Conservation (phyloP, 495 filamentous ascomycete genomes). For the Penicillium argentinense region DNA sequence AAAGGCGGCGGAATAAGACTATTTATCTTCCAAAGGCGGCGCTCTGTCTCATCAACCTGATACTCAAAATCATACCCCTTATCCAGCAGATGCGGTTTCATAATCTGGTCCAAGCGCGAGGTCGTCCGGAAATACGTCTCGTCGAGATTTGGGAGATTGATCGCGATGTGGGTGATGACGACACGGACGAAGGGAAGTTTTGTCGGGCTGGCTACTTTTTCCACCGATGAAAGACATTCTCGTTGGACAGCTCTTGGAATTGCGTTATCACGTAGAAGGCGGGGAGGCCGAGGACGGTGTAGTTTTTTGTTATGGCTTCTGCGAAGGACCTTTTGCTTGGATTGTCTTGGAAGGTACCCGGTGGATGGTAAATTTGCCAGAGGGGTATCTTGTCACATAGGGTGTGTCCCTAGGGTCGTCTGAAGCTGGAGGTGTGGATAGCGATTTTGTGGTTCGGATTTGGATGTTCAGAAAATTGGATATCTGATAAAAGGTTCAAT, state of each 20-base stretch:
- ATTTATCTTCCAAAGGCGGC: conserved; percentile 31
- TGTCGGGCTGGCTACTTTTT: not conserved
- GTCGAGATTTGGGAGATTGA: conserved; percentile 15
- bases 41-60: conserved; percentile 25
- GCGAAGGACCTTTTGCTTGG: conserved; percentile 18
- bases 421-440: no score
- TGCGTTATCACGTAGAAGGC: conserved; percentile 30
- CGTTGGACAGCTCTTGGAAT: conserved; percentile 13
- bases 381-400: no score
- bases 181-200: conserved; percentile 20
- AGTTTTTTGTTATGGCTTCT: conserved; percentile 27
- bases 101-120: conserved; percentile 11
- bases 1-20: conserved; percentile 23
- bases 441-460: no score
- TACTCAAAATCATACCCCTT: conserved; percentile 29
- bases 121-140: conserved; percentile 3
- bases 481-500: no score
- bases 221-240: conserved; percentile 17
- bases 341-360: conserved; percentile 11
- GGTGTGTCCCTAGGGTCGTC: no score
- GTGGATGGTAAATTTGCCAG: conserved; percentile 30
- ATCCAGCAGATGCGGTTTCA: conserved; percentile 23
- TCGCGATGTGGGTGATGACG: conserved; percentile 23
- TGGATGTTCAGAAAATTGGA: no score
- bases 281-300: conserved; percentile 21